Conservation (phyloP, 2,329 filamentous ascomycete genomes). For the Zarea fungicola region DNA sequence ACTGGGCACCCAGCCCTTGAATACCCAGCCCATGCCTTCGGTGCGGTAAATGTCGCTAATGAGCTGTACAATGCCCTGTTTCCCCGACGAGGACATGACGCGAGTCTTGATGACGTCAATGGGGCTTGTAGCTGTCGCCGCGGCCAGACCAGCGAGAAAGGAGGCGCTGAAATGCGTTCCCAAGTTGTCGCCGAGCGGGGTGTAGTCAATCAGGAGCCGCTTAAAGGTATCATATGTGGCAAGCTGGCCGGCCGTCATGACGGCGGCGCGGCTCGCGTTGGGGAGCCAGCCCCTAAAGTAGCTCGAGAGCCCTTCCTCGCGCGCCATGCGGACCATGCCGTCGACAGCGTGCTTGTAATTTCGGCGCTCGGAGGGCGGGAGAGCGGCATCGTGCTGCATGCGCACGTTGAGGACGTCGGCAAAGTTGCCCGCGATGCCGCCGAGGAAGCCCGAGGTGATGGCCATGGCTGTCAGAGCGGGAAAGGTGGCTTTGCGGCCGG, state of each 20-base stretch:
- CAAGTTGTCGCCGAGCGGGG: constrained; percentile 64
- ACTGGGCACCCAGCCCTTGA: constrained; percentile 83
- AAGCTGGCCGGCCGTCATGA: constrained; percentile 82
- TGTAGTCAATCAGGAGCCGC: constrained; percentile 58
- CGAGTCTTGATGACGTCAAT: constrained; percentile 88
- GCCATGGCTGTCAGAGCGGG: constrained; percentile 77
- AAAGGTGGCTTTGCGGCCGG: constrained; percentile 56
- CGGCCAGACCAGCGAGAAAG: constrained; percentile 74
- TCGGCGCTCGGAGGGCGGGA: constrained; percentile 66
- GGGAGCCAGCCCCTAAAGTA: constrained; percentile 84
- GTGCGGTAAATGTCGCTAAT: constrained; percentile 61
- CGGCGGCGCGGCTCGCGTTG: constrained; percentile 73
- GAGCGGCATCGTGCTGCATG: constrained; percentile 89
- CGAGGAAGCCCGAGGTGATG: constrained; percentile 76
- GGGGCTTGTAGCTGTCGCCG: constrained; percentile 78
- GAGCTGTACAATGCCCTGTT: constrained; percentile 50
- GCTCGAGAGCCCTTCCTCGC: constrained; percentile 69
- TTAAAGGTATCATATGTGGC: constrained; percentile 85
- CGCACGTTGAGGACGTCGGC: constrained; percentile 96
- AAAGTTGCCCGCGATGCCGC: constrained; percentile 86
- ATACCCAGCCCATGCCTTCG: constrained; percentile 78
- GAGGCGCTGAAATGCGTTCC: constrained; percentile 73
- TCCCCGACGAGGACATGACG: constrained; percentile 65
- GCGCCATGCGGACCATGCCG: constrained; percentile 80
- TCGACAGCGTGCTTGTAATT: constrained; percentile 89